A percentile compares a stretch with the other conserved stretches of the same genome.
Conservation (phyloP, 1,139 yeast genomes). For the Nakaseomyces uthaithaninus region DNA sequence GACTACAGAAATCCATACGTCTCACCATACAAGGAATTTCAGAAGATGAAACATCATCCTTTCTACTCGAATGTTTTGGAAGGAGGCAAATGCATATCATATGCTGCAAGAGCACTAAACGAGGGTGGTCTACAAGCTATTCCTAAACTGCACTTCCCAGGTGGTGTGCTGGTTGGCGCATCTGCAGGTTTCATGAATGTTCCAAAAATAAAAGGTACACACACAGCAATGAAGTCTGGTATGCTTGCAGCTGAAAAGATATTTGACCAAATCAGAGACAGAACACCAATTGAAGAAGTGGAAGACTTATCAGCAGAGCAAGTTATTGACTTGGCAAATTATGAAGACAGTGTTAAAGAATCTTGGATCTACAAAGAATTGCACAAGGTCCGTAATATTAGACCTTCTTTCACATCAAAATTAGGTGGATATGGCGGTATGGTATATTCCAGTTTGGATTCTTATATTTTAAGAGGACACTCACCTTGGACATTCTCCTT, state of each 20-base stretch:
- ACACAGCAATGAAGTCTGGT: constrained; percentile 93
- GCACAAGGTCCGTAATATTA: constrained; percentile 71
- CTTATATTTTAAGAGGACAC: constrained; percentile 65
- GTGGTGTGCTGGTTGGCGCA: constrained; percentile 91
- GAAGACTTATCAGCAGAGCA: constrained; percentile 7
- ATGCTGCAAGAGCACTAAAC: constrained; percentile 91
- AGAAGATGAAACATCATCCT: constrained; percentile 86
- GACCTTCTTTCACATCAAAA: constrained; percentile 76
- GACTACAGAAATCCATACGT: constrained; percentile 91
- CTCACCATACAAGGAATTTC: constrained; percentile 93
- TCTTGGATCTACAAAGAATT: constrained; percentile 88
- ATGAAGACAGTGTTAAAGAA: constrained; percentile 53
- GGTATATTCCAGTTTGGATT: constrained; percentile 75
- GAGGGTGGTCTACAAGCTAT: constrained; percentile 94
- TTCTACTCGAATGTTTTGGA: constrained; percentile 64
- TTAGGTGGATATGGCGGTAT: constrained; percentile 75
- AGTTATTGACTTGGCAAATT: constrained; percentile 46
- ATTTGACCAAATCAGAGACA: constrained; percentile 45
- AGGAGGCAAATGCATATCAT: constrained; percentile 88
- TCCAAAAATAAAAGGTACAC: constrained; percentile 96
- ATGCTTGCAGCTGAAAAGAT: constrained; percentile 88
- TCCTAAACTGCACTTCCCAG: constrained; percentile 86
- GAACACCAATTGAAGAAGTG: constrained; percentile 36
- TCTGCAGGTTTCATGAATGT: constrained; percentile 95
- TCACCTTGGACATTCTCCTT: constrained; percentile 85